These are phyloP conservation scores for Mycena sp. DNA, from an alignment of 1,284 basidiomycete genomes.

Conservation along the genomic window DNA sequence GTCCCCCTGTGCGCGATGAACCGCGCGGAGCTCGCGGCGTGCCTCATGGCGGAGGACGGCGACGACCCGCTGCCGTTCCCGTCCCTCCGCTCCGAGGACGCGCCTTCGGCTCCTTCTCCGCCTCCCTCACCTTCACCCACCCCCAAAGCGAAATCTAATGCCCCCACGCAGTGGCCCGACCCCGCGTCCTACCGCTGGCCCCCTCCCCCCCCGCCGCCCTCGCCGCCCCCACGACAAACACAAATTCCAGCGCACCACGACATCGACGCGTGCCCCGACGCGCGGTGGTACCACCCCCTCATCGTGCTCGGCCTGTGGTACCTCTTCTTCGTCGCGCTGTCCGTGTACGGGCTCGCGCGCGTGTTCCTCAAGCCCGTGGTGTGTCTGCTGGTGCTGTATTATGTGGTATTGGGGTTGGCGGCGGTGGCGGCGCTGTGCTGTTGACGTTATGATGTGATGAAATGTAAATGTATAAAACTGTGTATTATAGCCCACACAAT, in stretches of 20 bases:
- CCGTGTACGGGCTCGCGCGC: not conserved
- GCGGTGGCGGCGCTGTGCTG: no score
- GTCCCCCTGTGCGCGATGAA: no score
- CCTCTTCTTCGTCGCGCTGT: not conserved
- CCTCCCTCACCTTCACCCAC: not conserved
- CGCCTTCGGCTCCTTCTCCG: not conserved
- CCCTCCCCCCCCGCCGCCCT: not conserved
- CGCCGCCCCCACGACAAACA: not conserved
- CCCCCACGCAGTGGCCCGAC: not conserved
- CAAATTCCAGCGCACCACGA: not conserved
- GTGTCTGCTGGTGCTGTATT: no score
- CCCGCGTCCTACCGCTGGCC: slow-evolving; percentile 20
- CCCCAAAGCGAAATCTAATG: not conserved
- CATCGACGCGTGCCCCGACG: not conserved
- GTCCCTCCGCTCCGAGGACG: not conserved
- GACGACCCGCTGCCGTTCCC: not conserved
- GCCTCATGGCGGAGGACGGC: no score
- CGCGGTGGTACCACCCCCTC: slow-evolving; percentile 22
- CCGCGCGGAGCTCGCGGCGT: no score
- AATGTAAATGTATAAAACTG: no score
- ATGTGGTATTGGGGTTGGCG: no score
- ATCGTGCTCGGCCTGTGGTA: slow-evolving; percentile 4
- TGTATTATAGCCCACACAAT: no score
- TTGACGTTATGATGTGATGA: no score
- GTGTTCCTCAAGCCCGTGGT: no score